phyloP scores from a whole-genome alignment of 306 rosid species.

The Inga leiocalycina region DNA sequence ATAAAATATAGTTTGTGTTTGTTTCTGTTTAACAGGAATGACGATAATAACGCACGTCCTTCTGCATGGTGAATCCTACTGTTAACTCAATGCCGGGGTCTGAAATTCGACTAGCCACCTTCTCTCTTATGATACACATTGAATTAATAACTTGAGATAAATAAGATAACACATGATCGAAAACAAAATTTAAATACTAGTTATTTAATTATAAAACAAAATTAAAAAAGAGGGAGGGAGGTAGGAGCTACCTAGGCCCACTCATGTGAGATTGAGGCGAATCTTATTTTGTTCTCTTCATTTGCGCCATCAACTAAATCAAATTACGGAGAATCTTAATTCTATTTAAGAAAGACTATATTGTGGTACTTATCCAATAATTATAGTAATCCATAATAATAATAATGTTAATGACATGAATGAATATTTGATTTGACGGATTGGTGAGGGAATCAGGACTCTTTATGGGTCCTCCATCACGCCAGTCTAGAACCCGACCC shows the following conservation, averaged over 20 bases:
- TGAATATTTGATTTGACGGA: neutral
- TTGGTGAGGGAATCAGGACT: neutral
- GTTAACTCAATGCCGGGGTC: no score
- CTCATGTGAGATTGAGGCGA: neutral
- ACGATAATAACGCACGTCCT: neutral
- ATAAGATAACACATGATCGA: no score
- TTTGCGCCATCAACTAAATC: neutral
- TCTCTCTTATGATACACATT: neutral
- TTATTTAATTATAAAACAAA: neutral
- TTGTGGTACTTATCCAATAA: neutral
- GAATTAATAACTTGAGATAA: neutral
- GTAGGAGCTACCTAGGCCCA: neutral
- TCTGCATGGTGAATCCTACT: neutral
- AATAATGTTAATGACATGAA: neutral
- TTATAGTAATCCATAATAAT: neutral
- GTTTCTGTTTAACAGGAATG: neutral
- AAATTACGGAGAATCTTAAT: neutral
- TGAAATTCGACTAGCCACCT: neutral
- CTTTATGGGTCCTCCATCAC: neutral
- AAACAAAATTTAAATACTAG: no score
- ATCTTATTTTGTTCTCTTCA: neutral
- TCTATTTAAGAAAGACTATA: neutral
- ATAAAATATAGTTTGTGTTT: neutral
- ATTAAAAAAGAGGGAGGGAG: neutral
- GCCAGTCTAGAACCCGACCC: conserved; percentile 22